phyloP scores from a whole-genome alignment of 2,329 filamentous ascomycete genomes.

The Hymenoscyphus albidus region DNA sequence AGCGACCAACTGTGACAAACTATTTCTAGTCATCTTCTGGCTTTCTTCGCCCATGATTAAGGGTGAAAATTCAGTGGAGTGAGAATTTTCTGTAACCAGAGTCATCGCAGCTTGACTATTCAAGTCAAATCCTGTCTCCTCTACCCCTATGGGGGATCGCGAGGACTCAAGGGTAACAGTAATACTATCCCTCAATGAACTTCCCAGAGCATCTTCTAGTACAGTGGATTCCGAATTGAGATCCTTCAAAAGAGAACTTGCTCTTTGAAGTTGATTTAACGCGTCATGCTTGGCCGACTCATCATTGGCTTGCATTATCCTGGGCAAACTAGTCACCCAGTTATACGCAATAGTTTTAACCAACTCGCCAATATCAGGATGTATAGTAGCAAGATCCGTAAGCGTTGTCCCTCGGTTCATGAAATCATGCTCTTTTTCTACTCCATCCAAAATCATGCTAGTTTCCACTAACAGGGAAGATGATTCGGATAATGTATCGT shows the following conservation, averaged over 20 bases:
- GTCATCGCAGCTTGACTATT: constrained; percentile 32
- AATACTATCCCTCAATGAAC: constrained; percentile 72
- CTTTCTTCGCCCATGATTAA: constrained; percentile 62
- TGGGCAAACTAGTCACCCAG: constrained; percentile 77
- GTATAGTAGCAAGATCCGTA: constrained; percentile 57
- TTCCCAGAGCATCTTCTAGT: constrained; percentile 63
- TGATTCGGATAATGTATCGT: constrained; percentile 66
- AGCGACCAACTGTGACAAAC: constrained; percentile 55
- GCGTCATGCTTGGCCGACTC: constrained; percentile 70
- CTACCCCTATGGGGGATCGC: constrained; percentile 14
- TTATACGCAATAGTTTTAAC: constrained; percentile 70
- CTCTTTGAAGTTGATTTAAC: constrained; percentile 72
- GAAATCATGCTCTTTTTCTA: constrained; percentile 42
- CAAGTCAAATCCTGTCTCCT: constrained; percentile 31
- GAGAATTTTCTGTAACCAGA: constrained; percentile 23
- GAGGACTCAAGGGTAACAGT: constrained; percentile 34
- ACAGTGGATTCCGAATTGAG: constrained; percentile 62
- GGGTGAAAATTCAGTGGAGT: constrained; percentile 48
- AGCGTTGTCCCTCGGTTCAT: constrained; percentile 46
- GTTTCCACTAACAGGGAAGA: constrained; percentile 74
- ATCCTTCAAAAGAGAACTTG: constrained; percentile 61
- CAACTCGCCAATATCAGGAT: constrained; percentile 57
- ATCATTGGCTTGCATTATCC: constrained; percentile 79
- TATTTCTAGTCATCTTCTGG: constrained; percentile 57
- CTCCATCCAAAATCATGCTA: constrained; percentile 63